phyloP scores from a whole-genome alignment of 192 early-diverging fungal genomes.

The Irineochytrium annulatum region DNA sequence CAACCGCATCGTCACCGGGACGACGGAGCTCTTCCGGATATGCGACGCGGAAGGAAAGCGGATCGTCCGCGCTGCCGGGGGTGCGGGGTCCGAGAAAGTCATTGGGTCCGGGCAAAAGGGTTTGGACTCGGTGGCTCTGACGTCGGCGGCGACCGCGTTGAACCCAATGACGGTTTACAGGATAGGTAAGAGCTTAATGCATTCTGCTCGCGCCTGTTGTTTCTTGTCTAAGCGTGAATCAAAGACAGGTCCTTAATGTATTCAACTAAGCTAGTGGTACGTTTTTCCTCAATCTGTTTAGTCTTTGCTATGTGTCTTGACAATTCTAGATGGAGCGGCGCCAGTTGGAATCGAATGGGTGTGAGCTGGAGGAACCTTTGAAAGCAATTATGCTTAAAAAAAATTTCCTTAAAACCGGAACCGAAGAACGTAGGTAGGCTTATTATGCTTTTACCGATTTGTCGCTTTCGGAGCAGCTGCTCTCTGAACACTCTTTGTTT shows the following conservation, averaged over 20 bases:
- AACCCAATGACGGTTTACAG: no score
- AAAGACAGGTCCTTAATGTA: background rate
- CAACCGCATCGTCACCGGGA: conserved; percentile 45
- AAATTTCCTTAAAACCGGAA: background rate
- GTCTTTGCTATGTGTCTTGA: background rate
- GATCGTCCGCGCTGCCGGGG: no score
- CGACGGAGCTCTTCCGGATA: conserved; percentile 56
- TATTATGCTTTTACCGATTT: background rate
- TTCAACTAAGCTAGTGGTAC: conserved; percentile 3
- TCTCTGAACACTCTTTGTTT: no score
- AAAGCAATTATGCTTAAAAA: background rate
- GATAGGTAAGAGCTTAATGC: no score
- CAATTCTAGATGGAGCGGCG: conserved; percentile 8
- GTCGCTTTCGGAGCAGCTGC: no score
- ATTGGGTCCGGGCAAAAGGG: background rate
- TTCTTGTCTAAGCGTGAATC: background rate
- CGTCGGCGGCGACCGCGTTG: no score
- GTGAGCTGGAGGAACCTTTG: background rate
- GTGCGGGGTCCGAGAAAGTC: conserved; percentile 13
- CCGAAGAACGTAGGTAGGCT: background rate
- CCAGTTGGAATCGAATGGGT: conserved; percentile 5
- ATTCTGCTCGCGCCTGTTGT: conserved; percentile 2
- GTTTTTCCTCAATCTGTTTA: no score
- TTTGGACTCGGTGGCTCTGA: no score
- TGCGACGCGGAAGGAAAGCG: no score